These are phyloP conservation scores for Fusarium virguliforme DNA, from an alignment of 2,329 filamentous ascomycete genomes.

Conservation along the genomic window DNA sequence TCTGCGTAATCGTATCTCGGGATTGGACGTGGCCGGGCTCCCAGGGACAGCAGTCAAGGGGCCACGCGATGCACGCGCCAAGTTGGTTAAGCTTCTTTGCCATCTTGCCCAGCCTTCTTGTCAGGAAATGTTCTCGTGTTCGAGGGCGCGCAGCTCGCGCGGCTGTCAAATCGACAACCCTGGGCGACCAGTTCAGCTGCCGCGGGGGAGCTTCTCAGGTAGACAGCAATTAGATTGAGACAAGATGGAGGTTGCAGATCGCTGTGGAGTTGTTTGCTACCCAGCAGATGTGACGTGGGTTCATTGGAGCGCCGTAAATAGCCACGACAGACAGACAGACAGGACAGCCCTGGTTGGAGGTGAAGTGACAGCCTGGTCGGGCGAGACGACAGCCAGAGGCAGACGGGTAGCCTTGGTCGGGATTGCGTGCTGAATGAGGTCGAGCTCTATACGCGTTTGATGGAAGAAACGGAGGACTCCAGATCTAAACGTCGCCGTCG, in stretches of 20 bases:
- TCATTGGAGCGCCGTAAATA: slow-evolving; percentile 11
- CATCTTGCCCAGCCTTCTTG: slow-evolving; percentile 34
- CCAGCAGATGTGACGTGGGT: slow-evolving; percentile 10
- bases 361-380: slow-evolving; percentile 7
- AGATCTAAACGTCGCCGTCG: slow-evolving; percentile 37
- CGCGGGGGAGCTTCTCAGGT: slow-evolving; percentile 14
- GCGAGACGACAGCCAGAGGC: not conserved
- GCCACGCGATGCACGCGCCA: slow-evolving; percentile 47
- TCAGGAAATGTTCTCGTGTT: slow-evolving; percentile 3
- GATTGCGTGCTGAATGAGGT: not conserved
- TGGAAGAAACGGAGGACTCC: slow-evolving; percentile 32
- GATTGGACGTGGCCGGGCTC: slow-evolving; percentile 41
- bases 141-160: slow-evolving; percentile 1
- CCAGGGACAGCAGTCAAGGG: slow-evolving; percentile 40
- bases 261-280: slow-evolving; percentile 26
- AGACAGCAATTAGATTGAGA: slow-evolving; percentile 20
- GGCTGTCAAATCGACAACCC: slow-evolving; percentile 1
- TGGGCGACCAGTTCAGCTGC: not conserved
- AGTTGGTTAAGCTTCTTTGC: slow-evolving; percentile 51
- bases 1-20: slow-evolving; percentile 47
- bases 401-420: not conserved
- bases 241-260: slow-evolving; percentile 38
- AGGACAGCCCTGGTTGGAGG: not conserved
- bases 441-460: slow-evolving; percentile 4
- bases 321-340: not conserved